Conservation (phyloP, 2,329 filamentous ascomycete genomes). For the Alternaria sp. region DNA sequence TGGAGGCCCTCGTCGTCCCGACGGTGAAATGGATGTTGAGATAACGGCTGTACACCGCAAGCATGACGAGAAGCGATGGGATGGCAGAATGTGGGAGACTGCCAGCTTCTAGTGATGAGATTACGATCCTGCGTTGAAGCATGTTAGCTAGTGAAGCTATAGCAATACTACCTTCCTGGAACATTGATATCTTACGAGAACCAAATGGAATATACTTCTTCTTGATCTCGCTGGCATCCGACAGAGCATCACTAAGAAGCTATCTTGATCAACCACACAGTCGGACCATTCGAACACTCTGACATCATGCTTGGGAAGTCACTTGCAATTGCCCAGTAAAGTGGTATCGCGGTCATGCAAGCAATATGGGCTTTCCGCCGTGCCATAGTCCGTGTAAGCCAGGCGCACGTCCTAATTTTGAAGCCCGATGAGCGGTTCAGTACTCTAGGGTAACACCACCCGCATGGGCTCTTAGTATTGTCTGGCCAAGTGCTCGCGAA, state of each 20-base stretch:
- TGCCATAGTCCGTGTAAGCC: neutral
- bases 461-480: neutral
- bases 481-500: neutral
- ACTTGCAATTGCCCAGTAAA: neutral
- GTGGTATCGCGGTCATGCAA: neutral
- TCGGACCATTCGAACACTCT: neutral
- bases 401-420: neutral
- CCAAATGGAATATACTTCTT: neutral
- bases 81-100: slow-evolving; percentile 44
- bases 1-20: slow-evolving; percentile 41
- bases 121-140: slow-evolving; percentile 29
- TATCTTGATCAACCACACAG: neutral
- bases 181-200: neutral
- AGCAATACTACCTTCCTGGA: neutral
- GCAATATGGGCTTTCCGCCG: neutral
- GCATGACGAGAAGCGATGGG: slow-evolving; percentile 13
- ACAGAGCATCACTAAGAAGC: neutral
- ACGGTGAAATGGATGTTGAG: slow-evolving; percentile 45
- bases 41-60: slow-evolving; percentile 37
- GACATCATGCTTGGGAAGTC: neutral
- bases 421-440: neutral
- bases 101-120: slow-evolving; percentile 40
- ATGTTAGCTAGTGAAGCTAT: neutral
- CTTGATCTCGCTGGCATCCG: neutral
- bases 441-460: neutral